Evolutionary conservation across 1,284 basidiomycete species (phyloP), one percentile per base, ranked within the genome.

Genomic region (Neolentinus lepideus): DNA sequence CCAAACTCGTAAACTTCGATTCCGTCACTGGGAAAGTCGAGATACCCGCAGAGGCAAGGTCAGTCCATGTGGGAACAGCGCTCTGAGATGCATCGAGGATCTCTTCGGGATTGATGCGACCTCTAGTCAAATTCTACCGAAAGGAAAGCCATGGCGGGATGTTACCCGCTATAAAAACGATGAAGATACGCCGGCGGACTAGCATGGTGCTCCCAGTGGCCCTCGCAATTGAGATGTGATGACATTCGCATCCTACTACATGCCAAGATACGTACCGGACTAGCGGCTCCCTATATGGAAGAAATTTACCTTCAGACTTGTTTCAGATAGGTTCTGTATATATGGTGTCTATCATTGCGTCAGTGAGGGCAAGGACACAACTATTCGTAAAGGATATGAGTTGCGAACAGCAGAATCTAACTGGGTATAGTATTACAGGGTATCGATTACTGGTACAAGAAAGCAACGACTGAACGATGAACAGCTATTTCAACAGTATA

Each of bases 11-110:
- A 25, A 69, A 75, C n/a, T 69, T 88, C 50, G 74, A 89, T 61
- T 60, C 73, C 43, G 65, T 69, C 43, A 86, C 85, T n/a, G 88
- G 88, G 2, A 78, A 81, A 63, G 75, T 90, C 3, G 73, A 77
- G 56, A 66, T 89, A 52, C 82, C 84, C 53, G 57, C 70, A 33
- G 64, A 71, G 47, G 57, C 72, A 43, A 75, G 70, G 83, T 81
- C 58, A 56, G 73, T 66, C 43, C 55, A 59, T 56, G 54, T 33
- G n/a, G 24, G 22, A 51, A 35, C 45, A 27, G 27, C 27, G 31
- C 22, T 45, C 59, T 21, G 53, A 31, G 35, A 29, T 46, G 26
- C 21, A 43, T 21, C n/a, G 38, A 43, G 38, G 38, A 35, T 16
- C 33, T 35, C 16, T 16, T 35, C 33, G 33, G 33, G 9, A 9